Percentiles rank a stretch among this genome's conserved stretches.
phyloP scores from a whole-genome alignment of 2,329 filamentous ascomycete species.

The Ascochyta viciae-villosae region DNA sequence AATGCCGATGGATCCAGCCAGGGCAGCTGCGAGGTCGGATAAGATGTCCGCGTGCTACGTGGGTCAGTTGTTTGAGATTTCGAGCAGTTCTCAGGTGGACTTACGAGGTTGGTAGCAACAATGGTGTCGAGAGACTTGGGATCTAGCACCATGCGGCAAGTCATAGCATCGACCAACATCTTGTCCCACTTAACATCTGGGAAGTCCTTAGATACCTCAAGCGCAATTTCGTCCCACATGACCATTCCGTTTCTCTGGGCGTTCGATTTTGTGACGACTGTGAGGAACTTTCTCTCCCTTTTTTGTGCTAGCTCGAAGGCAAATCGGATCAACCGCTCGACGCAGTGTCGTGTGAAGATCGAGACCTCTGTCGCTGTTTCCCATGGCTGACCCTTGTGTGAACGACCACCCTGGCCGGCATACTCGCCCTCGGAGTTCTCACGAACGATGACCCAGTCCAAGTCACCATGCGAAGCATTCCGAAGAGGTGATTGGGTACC shows the following conservation, averaged over 20 bases:
- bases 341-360: slow-evolving; percentile 67
- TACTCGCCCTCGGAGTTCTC: slow-evolving; percentile 74
- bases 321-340: slow-evolving; percentile 67
- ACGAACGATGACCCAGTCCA: slow-evolving; percentile 71
- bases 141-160: slow-evolving; percentile 67
- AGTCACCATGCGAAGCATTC: slow-evolving; percentile 62
- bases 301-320: slow-evolving; percentile 67
- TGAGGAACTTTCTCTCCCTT: slow-evolving; percentile 64
- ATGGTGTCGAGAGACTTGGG: slow-evolving; percentile 68
- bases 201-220: slow-evolving; percentile 63
- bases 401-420: slow-evolving; percentile 68
- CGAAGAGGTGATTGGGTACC: slow-evolving; percentile 66
- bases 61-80: neutral
- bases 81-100: neutral
- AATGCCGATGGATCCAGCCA: slow-evolving; percentile 75
- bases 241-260: slow-evolving; percentile 72
- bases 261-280: slow-evolving; percentile 71
- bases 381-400: slow-evolving; percentile 65
- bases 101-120: slow-evolving; percentile 65
- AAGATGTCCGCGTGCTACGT: slow-evolving; percentile 68
- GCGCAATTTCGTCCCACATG: slow-evolving; percentile 70
- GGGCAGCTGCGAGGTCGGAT: slow-evolving; percentile 72
- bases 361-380: slow-evolving; percentile 68
- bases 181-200: slow-evolving; percentile 68
- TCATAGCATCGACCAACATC: slow-evolving; percentile 73